Base-by-base conservation (phyloP, 2,329 filamentous ascomycete genomes). In the Cordyceps cateniannulata region DNA sequence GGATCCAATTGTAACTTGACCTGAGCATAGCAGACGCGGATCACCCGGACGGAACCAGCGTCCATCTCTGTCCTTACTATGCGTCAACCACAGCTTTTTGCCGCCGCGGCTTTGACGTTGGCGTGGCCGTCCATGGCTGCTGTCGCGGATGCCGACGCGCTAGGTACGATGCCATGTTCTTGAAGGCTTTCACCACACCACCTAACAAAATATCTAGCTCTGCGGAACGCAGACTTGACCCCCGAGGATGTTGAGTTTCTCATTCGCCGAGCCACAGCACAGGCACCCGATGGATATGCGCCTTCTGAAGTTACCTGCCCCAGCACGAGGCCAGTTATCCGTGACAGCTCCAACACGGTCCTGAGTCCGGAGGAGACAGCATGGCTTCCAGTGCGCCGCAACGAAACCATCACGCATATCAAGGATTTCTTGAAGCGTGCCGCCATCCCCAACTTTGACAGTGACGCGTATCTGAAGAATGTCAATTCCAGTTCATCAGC, bases 391-490 rank as follows among this genome's bases (percentile, higher is more conserved):
- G 79, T 79, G 63, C 84, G 93, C 62, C 84, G 91, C 64, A 84
- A 85, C 63, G 87, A 87, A 65, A 96, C 91, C 0, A 76, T 93
- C 20, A 74, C 84, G 10, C 86, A 90, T n/a, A 87, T 97, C 82
- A 83, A 81, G 60, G 81, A 88, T 20, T 85, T 96, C 65, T 80
- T 98, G 56, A 77, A 77, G 20, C 83, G 89, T 62, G 80, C 90
- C 69, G 85, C 85, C 67, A 93, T 98, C 64, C 75, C 82, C n/a
- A 85, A 82, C 62, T 93, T 97, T 63, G 87, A 96, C 73, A 87
- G 86, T n/a, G 79, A 78, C 1, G 71, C 75, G 1, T 98, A 95
- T 71, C 85, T 98, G 67, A 57, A 65, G 22, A 62, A 72, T 62
- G 73, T 64, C 27, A 68, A 72, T 58, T 68, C 35, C 8, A 61